Conservation (phyloP, 306 rosid species). For the Medicago arabica region DNA sequence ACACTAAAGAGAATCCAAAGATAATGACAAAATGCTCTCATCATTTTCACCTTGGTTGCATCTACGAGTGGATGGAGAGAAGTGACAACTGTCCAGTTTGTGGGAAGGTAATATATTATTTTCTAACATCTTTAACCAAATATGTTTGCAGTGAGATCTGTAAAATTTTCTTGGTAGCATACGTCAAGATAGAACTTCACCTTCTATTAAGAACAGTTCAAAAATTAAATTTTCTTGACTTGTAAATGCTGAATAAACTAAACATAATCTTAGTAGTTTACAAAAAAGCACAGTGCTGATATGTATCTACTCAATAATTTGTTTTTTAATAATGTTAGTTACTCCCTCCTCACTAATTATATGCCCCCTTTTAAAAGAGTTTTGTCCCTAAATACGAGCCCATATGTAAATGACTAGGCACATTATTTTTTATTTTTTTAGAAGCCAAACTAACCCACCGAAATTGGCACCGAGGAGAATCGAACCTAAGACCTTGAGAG, state of each 20-base stretch:
- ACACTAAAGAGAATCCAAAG: slow-evolving; percentile 89
- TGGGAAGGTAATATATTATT: slow-evolving; percentile 75
- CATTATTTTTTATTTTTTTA: no score
- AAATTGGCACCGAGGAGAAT: no score
- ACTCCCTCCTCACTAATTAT: no score
- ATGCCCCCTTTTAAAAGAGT: no score
- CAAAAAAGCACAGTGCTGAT: background rate
- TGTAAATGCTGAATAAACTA: background rate
- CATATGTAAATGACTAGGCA: no score
- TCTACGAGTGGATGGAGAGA: slow-evolving; percentile 99
- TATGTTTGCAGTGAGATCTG: background rate
- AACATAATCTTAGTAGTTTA: background rate
- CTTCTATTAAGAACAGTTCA: background rate
- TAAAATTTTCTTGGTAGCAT: background rate
- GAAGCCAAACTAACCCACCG: no score
- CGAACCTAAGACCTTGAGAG: no score
- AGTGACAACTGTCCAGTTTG: slow-evolving; percentile 99
- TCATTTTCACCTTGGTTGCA: slow-evolving; percentile 99
- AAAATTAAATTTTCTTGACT: background rate
- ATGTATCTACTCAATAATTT: background rate
- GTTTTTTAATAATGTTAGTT: background rate
- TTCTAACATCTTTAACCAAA: slow-evolving; percentile 4
- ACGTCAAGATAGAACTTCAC: background rate
- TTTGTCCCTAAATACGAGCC: no score
- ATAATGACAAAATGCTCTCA: slow-evolving; percentile 91